phyloP scores from a whole-genome alignment of 345 rosid genomes.

The Salix viminalis region DNA sequence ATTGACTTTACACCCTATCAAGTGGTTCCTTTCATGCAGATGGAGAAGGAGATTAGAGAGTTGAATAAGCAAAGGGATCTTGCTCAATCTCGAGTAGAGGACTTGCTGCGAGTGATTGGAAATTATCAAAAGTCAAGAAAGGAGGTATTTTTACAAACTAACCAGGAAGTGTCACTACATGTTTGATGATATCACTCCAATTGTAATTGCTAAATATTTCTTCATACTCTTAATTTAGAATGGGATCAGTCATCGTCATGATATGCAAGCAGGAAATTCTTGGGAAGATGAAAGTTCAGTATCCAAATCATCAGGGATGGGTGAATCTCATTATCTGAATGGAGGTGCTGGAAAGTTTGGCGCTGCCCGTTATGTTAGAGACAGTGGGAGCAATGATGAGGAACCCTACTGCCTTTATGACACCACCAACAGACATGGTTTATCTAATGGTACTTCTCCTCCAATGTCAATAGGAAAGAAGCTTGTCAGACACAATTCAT shows the following conservation, averaged over 20 bases:
- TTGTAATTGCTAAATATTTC: slow-evolving; percentile 13
- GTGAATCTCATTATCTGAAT: slow-evolving; percentile 23
- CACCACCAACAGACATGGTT: slow-evolving; percentile 35
- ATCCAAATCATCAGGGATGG: slow-evolving; percentile 57
- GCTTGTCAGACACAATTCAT: slow-evolving; percentile 34
- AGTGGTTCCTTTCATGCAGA: slow-evolving; percentile 41
- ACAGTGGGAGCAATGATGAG: slow-evolving; percentile 40
- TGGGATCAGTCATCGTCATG: slow-evolving; percentile 32
- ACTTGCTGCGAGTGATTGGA: slow-evolving; percentile 61
- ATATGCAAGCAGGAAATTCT: slow-evolving; percentile 31
- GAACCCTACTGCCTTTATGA: slow-evolving; percentile 28
- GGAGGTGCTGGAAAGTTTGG: slow-evolving; percentile 21
- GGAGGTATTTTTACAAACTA: slow-evolving; percentile 28
- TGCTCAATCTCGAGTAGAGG: slow-evolving; percentile 73
- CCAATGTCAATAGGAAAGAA: slow-evolving; percentile 42
- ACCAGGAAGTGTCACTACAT: background rate
- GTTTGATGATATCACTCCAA: background rate
- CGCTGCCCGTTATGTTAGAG: slow-evolving; percentile 25
- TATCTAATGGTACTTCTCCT: slow-evolving; percentile 46
- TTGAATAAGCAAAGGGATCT: slow-evolving; percentile 78
- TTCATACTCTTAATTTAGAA: slow-evolving; percentile 33
- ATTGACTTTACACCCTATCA: slow-evolving; percentile 7
- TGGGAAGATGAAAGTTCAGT: slow-evolving; percentile 69
- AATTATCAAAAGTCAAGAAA: slow-evolving; percentile 52
- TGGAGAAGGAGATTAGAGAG: slow-evolving; percentile 82